Evolutionary conservation across 495 filamentous ascomycete species (phyloP).

Genomic region (Aspergillus coremiiformis): DNA sequence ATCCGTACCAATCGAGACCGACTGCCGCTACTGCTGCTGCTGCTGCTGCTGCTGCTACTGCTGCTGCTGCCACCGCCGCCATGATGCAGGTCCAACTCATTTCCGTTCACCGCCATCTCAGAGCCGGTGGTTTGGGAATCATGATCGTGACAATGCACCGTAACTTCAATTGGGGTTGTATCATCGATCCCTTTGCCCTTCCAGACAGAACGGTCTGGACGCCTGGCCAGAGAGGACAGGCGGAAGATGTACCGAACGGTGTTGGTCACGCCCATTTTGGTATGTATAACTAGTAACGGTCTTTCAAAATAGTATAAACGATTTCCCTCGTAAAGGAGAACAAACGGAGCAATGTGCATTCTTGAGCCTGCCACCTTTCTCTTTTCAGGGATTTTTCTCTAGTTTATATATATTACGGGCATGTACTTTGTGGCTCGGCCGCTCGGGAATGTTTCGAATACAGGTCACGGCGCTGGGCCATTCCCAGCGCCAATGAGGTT

Average conservation of each 20-base stretch:
- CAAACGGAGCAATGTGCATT: not conserved
- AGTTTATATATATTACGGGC: not conserved
- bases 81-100: slow-evolving; percentile 6
- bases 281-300: no score
- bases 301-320: no score
- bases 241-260: slow-evolving; percentile 18
- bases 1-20: slow-evolving; percentile 16
- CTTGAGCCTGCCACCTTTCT: not conserved
- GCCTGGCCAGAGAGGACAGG: slow-evolving; percentile 13
- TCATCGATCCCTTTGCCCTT: slow-evolving; percentile 9
- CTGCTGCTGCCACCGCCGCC: no score
- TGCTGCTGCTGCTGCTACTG: slow-evolving; percentile 4
- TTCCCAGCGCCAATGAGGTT: not conserved
- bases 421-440: no score
- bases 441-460: not conserved
- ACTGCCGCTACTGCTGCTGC: slow-evolving; percentile 6
- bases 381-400: not conserved
- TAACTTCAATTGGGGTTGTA: not conserved
- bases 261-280: slow-evolving; percentile 12
- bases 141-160: not conserved
- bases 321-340: no score
- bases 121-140: slow-evolving; percentile 3
- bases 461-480: not conserved
- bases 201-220: slow-evolving; percentile 4
- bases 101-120: slow-evolving; percentile 14